phyloP scores from a whole-genome alignment of 2,329 filamentous ascomycete genomes.

The Colletotrichum sublineola region DNA sequence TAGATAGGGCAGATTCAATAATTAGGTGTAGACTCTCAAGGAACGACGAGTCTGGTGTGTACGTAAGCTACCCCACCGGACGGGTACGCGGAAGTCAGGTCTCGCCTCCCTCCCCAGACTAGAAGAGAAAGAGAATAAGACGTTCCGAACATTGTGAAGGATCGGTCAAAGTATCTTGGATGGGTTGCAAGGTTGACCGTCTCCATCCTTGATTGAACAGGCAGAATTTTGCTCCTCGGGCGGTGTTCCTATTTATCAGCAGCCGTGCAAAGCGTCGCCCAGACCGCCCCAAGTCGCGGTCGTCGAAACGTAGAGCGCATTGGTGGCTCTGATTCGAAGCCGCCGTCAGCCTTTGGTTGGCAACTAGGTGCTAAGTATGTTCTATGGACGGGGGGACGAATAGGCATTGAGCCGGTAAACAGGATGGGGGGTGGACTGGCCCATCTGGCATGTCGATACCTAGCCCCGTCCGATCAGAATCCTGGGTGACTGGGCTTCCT shows the following conservation, averaged over 20 bases:
- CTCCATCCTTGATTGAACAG: slow-evolving; percentile 3
- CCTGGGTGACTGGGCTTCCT: slow-evolving; percentile 10
- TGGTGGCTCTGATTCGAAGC: slow-evolving; percentile 25
- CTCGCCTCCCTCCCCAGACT: slow-evolving; percentile 5
- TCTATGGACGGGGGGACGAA: slow-evolving; percentile 29
- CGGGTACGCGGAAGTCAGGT: slow-evolving; percentile 1
- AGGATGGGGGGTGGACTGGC: slow-evolving; percentile 9
- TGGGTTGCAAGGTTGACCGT: slow-evolving; percentile 9
- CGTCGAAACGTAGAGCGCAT: slow-evolving; percentile 31
- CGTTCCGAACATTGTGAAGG: slow-evolving; percentile 19
- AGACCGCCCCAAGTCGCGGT: slow-evolving; percentile 40
- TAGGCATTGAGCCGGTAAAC: slow-evolving; percentile 31
- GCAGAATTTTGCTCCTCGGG: slow-evolving; percentile 2
- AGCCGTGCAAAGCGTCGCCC: slow-evolving; percentile 38
- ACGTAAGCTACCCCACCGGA: too few species aligned
- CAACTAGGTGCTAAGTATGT: slow-evolving; percentile 13
- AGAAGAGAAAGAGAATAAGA: slow-evolving; percentile 8
- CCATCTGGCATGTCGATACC: slow-evolving; percentile 22
- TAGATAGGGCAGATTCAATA: too few species aligned
- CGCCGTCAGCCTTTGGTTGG: slow-evolving; percentile 22
- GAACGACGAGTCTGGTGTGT: too few species aligned
- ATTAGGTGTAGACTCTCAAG: too few species aligned
- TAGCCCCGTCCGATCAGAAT: slow-evolving; percentile 20
- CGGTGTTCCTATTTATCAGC: slow-evolving; percentile 9
- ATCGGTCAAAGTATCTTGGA: slow-evolving; percentile 21